Evolutionary conservation across 768 basidiomycete genomes (phyloP).

Genomic region (Leccinum variicolor): DNA sequence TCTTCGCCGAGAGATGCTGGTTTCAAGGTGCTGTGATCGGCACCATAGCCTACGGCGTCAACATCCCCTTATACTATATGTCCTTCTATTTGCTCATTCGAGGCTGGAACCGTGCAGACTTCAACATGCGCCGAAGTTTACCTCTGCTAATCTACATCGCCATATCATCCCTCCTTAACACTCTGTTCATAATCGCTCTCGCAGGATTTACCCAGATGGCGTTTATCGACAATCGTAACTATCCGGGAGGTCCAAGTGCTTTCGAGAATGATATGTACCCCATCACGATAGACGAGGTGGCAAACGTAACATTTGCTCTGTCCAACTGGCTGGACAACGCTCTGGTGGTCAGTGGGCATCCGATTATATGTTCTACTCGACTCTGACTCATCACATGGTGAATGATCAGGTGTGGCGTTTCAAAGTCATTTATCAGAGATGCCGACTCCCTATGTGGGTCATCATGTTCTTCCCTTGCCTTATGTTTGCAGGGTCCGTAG

Average conservation of each 20-base stretch:
- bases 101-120: background rate
- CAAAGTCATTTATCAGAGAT: background rate
- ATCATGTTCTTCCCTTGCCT: background rate
- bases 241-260: background rate
- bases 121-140: background rate
- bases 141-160: background rate
- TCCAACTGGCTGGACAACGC: background rate
- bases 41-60: background rate
- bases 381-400: background rate
- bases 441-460: background rate
- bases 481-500: background rate
- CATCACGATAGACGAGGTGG: background rate
- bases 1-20: background rate
- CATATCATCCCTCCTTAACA: background rate
- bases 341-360: background rate
- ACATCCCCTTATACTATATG: background rate
- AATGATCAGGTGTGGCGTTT: background rate
- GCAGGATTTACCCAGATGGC: background rate
- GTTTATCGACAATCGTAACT: background rate
- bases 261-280: background rate
- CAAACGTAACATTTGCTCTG: background rate
- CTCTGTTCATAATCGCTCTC: background rate
- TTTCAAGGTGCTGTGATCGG: background rate
- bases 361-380: background rate
- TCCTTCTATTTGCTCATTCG: background rate